These are phyloP conservation scores for Acanthamoeba royreba DNA, from an alignment of 208 protist species.

Conservation along the genomic window DNA sequence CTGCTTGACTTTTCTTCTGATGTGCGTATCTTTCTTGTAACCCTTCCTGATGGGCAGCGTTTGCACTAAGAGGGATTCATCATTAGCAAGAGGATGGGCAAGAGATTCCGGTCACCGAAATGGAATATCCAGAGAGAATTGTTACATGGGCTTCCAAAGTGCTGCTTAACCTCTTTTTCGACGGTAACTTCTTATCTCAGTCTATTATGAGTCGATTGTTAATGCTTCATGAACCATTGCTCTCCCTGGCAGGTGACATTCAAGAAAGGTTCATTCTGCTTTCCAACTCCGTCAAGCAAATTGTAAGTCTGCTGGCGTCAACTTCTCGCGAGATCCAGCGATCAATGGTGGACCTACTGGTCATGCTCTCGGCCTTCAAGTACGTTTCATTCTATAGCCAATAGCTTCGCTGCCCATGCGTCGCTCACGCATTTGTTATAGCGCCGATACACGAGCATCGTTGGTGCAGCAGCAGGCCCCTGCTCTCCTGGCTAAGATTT, in stretches of 20 bases:
- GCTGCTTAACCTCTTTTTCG: not conserved
- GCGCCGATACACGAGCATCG: not conserved
- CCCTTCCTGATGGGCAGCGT: not conserved
- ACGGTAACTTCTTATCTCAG: not conserved
- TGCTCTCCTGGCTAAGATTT: not conserved
- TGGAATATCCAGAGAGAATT: not conserved
- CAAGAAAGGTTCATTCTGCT: not conserved
- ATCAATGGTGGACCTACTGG: not conserved
- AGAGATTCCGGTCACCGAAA: not conserved
- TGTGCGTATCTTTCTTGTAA: not conserved
- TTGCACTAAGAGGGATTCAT: too few species aligned
- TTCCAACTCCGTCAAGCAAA: not conserved
- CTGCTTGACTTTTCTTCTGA: not conserved
- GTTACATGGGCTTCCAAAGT: not conserved
- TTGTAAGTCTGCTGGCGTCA: not conserved
- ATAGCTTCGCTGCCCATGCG: not conserved
- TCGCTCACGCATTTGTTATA: not conserved
- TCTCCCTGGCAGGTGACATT: not conserved
- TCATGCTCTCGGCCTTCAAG: not conserved
- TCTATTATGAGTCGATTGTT: too few species aligned
- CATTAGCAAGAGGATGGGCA: not conserved
- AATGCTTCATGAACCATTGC: not conserved
- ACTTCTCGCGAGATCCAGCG: not conserved
- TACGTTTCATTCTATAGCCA: not conserved
- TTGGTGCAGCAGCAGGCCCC: not conserved